Base-by-base conservation (phyloP, 495 filamentous ascomycete species). In the Articulospora tetracladia region DNA sequence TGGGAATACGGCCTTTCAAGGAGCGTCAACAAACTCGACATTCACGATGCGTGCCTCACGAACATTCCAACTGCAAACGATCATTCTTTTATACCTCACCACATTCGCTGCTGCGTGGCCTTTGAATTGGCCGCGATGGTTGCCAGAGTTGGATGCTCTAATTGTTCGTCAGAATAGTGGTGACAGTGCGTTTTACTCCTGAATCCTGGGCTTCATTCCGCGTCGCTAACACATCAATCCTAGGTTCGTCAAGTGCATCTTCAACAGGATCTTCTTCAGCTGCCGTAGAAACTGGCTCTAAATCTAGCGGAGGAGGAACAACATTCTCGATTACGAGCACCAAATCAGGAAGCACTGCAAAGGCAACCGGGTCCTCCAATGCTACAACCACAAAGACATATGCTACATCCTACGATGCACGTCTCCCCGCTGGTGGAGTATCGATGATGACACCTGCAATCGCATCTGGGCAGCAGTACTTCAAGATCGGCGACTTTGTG, bases 401-500 rank as follows among this genome's bases (percentile, higher is more conserved):
- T 27, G 81, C 79, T 27, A 81, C 72, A 32, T 75, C 75, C 72
- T 81, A 79, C 73, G 76, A 88, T 73, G 71, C 85, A 13, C 76
- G 79, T 54, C 76, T 86, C 52, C 82, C 84, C 17, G 77, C 86
- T 2, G 94, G 94, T 30, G 86, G 85, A 57, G 81, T 97, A 27
- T 77, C 82, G n/a, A 91, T 98, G 90, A 73, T 92, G 44, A 92
- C 85, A 1, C 94, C 94, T 0, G 74, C 76, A 28, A 60, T 73
- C 3, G 72, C 78, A 0, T 78, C 77, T 4, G 81, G 84, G 8
- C 75, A 83, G 3, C 84, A 86, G 61, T 90, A 91, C 69, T 98
- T 91, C 84, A 93, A 93, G 73, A 88, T 98, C 69, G 90, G 89
- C 19, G 86, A 97, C 36, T 80, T 80, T 55, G 77, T 96, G 17